Evolutionary conservation across 352 stramenopile genomes (phyloP).

Genomic region (Phytophthora macrochlamydospora): DNA sequence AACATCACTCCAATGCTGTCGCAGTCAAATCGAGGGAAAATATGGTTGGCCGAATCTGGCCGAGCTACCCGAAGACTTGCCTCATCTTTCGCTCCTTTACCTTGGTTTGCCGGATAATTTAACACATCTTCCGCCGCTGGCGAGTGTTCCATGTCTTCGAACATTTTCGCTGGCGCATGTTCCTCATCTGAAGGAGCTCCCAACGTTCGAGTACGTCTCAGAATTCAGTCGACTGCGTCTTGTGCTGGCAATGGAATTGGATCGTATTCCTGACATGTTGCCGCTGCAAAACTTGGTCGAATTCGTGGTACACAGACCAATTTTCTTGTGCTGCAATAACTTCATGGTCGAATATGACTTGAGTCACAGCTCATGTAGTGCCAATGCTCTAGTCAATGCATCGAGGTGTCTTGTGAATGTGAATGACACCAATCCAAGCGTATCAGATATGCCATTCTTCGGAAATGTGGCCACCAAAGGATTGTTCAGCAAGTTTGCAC

Average conservation of each 20-base stretch:
- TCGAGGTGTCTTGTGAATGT: constrained; percentile 1
- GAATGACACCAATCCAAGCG: background rate
- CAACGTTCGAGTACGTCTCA: background rate
- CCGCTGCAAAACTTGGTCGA: constrained; percentile 6
- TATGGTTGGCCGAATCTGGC: constrained; percentile 4
- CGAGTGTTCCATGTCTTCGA: background rate
- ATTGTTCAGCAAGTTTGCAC: no score
- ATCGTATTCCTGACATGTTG: constrained; percentile 7
- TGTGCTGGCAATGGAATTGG: background rate
- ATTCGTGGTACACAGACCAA: constrained; percentile 4
- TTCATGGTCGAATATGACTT: constrained; percentile 5
- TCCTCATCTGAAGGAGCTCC: background rate
- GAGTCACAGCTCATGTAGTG: background rate
- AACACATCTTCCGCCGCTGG: background rate
- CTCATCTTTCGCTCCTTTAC: constrained; percentile 3
- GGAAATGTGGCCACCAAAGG: constrained; percentile 3
- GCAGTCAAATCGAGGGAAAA: constrained; percentile 4
- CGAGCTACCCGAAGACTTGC: constrained; percentile 5
- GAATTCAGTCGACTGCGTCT: constrained; percentile 1
- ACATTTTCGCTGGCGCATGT: background rate
- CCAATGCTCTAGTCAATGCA: background rate
- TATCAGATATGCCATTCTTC: background rate
- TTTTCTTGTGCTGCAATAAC: constrained; percentile 9
- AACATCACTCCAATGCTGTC: background rate
- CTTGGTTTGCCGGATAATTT: constrained; percentile 7